Evolutionary conservation across 257 asterid genomes (phyloP), one percentile per base, ranked within the genome.

Genomic region (Solanum chaucha): DNA sequence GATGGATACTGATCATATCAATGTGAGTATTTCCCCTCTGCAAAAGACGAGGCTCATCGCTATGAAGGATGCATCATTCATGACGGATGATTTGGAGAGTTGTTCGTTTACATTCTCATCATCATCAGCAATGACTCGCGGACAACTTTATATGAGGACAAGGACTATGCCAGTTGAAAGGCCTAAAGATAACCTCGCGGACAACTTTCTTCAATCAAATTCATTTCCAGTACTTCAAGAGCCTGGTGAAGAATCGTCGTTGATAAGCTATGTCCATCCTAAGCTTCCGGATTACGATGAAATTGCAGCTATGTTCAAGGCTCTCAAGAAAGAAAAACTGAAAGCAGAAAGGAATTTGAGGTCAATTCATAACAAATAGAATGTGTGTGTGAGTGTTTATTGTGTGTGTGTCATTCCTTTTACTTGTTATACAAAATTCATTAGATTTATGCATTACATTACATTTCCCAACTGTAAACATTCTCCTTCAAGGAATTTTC

Each of bases 231-330:
- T 90, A 15, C 4, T 55, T 55, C 64, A 55, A 0, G 24, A 55
- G 24, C 64, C 64, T 55, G 10, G 64, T 55, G 64, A 55, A 55
- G 64, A 3, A 55, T 55, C 64, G 64, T 55, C 64, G 10, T 55
- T 55, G 64, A 55, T 6, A 55, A 55, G 64, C 64, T 95, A 94
- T 90, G 93, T 94, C 71, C 99, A 96, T 87, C 99, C 98, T 6
- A 96, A 96, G 91, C 96, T 96, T 4, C 99, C 99, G 0, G 98
- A 96, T 81, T 96, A 96, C 35, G 98, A 96, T 85, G 99, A 95
- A 70, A 87, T 96, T 38, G 93, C 94, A 10, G 95, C 95, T 3
- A 94, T 88, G 91, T 96, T 96, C 89, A 90, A 72, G 90, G 94
- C 92, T 82, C 92, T 96, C 84, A 96, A 96, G 93, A 93, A 87